These are phyloP conservation scores for Paramecium sonneborni DNA, from an alignment of 73 alveolate genomes.

Conservation along the genomic window DNA sequence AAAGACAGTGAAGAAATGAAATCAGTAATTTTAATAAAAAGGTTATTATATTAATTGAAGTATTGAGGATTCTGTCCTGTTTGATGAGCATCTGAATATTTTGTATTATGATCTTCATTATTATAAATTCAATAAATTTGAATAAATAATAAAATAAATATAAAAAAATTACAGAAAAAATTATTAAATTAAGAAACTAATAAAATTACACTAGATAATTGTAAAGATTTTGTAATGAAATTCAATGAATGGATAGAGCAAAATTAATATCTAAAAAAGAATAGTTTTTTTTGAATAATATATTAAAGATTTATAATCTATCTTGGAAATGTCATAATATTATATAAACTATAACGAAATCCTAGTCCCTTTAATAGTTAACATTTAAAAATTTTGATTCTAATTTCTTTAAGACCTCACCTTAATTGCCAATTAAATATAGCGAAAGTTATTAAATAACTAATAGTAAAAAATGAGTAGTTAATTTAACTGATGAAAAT, in stretches of 20 bases:
- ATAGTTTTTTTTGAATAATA: not conserved
- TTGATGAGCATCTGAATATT: no score
- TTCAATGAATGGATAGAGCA: not conserved
- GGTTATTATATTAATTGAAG: no score
- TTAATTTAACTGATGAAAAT: no score
- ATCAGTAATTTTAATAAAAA: no score
- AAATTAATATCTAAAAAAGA: not conserved
- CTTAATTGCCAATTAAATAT: no score
- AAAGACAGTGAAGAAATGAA: no score
- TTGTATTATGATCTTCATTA: no score
- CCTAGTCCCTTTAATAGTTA: not conserved
- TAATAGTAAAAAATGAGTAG: no score
- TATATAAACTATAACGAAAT: not conserved
- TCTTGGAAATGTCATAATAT: not conserved
- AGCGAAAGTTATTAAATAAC: no score
- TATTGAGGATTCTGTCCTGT: no score
- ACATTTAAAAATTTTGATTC: not conserved
- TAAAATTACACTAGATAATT: not conserved
- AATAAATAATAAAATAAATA: not conserved
- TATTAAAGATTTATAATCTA: not conserved
- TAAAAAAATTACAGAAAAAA: not conserved
- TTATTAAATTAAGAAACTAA: not conserved
- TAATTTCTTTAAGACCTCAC: no score
- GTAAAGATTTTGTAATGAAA: not conserved
- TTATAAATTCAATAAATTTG: no score